phyloP scores from a whole-genome alignment of 148 eudicot species.

The Vaccinium myrtillus region DNA sequence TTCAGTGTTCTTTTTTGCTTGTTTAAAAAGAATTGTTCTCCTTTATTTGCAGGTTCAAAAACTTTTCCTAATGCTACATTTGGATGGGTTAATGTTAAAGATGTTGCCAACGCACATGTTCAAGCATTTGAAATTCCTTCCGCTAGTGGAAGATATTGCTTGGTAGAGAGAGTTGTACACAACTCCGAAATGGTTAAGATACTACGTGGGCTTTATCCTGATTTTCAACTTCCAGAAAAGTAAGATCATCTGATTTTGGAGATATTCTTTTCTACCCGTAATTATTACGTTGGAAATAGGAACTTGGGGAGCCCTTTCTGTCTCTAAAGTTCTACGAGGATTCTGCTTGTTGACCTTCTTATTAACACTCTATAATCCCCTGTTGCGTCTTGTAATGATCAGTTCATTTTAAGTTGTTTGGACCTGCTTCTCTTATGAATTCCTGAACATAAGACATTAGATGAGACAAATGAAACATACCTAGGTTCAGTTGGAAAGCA shows the following conservation, averaged over 20 bases:
- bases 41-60: conserved; percentile 12
- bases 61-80: conserved; percentile 18
- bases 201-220: conserved; percentile 54
- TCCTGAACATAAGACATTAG: background rate
- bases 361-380: background rate
- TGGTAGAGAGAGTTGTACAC: conserved; percentile 48
- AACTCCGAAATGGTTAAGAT: conserved; percentile 46
- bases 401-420: background rate
- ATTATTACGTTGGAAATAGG: background rate
- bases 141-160: conserved; percentile 31
- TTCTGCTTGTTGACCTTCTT: background rate
- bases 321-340: background rate
- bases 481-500: background rate
- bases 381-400: background rate
- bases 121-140: conserved; percentile 37
- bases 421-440: background rate
- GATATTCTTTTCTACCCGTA: background rate
- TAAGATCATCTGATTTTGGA: conserved; percentile 26
- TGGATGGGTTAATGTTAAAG: conserved; percentile 32
- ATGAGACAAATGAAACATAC: background rate
- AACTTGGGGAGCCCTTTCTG: no score
- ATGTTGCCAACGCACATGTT: conserved; percentile 38
- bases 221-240: conserved; percentile 57
- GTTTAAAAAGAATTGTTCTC: background rate
- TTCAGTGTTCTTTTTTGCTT: background rate